These are phyloP conservation scores for Moesziomyces globuligerus DNA, from an alignment of 1,284 basidiomycete species.

Conservation along the genomic window DNA sequence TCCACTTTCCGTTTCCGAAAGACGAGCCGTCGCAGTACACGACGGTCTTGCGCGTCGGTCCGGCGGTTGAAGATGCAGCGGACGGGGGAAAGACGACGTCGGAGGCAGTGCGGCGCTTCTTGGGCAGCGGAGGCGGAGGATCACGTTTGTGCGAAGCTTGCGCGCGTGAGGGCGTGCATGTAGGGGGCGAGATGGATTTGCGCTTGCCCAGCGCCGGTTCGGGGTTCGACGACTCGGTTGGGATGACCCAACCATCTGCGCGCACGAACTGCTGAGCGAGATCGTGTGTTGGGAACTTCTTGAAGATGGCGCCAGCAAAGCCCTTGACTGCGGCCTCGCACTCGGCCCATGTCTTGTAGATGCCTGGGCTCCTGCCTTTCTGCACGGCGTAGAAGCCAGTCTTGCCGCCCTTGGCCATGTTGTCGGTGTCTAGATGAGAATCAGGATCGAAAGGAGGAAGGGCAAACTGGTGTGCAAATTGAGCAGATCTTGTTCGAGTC, in stretches of 20 bases:
- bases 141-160: too few species aligned
- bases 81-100: constrained; percentile 1
- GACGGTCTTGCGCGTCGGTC: constrained; percentile 2
- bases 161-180: too few species aligned
- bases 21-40: constrained; percentile 86
- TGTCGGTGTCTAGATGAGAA: neutral
- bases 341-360: constrained; percentile 69
- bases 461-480: constrained; percentile 3
- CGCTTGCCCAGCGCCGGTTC: too few species aligned
- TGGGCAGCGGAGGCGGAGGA: too few species aligned
- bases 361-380: constrained; percentile 52
- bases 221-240: too few species aligned
- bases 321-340: constrained; percentile 74
- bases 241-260: too few species aligned
- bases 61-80: neutral
- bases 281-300: constrained; percentile 73
- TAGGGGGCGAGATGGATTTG: too few species aligned
- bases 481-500: too few species aligned
- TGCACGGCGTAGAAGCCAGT: constrained; percentile 56
- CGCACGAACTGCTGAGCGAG: constrained; percentile 70
- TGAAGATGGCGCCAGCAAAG: constrained; percentile 73
- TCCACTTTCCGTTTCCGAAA: constrained; percentile 75
- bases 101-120: too few species aligned
- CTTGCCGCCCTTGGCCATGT: constrained; percentile 27
- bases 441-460: neutral